Conservation (phyloP, 805 yeast genomes). For the Blastobotrys mokoenaii region DNA sequence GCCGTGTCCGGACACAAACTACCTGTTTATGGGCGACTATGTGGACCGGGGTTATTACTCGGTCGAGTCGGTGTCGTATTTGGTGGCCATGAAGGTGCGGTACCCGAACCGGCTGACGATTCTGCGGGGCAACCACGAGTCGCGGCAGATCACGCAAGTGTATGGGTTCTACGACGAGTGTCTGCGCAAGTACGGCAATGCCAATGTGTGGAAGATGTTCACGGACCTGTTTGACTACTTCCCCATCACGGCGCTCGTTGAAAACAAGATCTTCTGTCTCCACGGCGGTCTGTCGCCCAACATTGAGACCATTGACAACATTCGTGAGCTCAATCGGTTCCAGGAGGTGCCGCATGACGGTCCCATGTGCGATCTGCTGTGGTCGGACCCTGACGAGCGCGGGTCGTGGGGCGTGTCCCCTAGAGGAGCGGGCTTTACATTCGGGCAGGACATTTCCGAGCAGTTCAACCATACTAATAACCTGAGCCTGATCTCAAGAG, state of each 20-base stretch:
- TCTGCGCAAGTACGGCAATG: conserved; percentile 86
- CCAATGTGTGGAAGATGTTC: conserved; percentile 89
- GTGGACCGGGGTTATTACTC: conserved; percentile 87
- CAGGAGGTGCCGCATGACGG: conserved; percentile 99
- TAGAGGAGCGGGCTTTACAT: conserved; percentile 98
- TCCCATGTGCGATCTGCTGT: conserved; percentile 92
- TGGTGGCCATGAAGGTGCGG: conserved; percentile 91
- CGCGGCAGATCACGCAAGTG: conserved; percentile 93
- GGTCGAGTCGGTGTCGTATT: conserved; percentile 84
- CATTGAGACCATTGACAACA: conserved; percentile 93
- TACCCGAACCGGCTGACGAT: conserved; percentile 90
- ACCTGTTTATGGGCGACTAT: conserved; percentile 81
- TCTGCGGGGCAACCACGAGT: conserved; percentile 91
- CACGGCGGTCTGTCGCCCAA: conserved; percentile 97
- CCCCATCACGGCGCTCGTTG: conserved; percentile 93
- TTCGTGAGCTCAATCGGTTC: conserved; percentile 82
- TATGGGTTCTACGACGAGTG: conserved; percentile 97
- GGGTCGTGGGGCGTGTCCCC: conserved; percentile 99
- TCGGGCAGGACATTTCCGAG: conserved; percentile 93
- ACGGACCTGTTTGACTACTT: conserved; percentile 91
- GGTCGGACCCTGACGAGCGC: conserved; percentile 97
- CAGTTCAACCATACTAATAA: conserved; percentile 93
- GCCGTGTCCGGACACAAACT: conserved; percentile 88
- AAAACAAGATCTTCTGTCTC: conserved; percentile 83
- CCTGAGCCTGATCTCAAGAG: conserved; percentile 81